Evolutionary conservation across 192 early-diverging fungal species (phyloP).

Genomic region (Physocladia obscura): DNA sequence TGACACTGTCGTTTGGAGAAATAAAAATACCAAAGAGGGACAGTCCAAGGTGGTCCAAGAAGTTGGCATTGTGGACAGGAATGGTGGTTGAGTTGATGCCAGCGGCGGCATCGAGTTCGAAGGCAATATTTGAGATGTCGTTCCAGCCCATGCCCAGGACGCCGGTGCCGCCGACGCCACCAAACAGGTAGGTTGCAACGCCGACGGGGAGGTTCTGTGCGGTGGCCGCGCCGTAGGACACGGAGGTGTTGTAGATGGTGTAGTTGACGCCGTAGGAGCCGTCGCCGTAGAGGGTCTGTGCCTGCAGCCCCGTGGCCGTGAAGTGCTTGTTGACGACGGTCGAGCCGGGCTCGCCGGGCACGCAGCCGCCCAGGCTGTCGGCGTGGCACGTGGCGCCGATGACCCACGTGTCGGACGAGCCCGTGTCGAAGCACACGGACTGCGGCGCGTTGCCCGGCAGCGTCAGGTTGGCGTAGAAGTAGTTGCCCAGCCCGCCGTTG

Average conservation of each 20-base stretch:
- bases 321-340: background rate
- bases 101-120: background rate
- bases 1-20: constrained; percentile 1
- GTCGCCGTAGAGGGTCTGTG: background rate
- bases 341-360: background rate
- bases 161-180: background rate
- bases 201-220: constrained; percentile 14
- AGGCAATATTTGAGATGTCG: background rate
- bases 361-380: constrained; percentile 25
- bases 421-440: constrained; percentile 43
- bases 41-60: background rate
- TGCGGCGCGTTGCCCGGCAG: constrained; percentile 44
- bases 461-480: constrained; percentile 33
- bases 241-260: constrained; percentile 16
- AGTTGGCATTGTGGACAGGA: constrained; percentile 3
- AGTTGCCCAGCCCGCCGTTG: background rate
- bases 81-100: background rate
- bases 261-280: constrained; percentile 1
- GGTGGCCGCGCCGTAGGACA: constrained; percentile 11
- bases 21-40: constrained; percentile 5
- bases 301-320: background rate
- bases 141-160: background rate
- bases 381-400: constrained; percentile 41
- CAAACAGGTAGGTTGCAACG: background rate
- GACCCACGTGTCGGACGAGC: background rate